A percentile compares a stretch with the other conserved stretches of the same genome.
Conservation (phyloP, 257 asterid species). For the Nicotiana tabacum region DNA sequence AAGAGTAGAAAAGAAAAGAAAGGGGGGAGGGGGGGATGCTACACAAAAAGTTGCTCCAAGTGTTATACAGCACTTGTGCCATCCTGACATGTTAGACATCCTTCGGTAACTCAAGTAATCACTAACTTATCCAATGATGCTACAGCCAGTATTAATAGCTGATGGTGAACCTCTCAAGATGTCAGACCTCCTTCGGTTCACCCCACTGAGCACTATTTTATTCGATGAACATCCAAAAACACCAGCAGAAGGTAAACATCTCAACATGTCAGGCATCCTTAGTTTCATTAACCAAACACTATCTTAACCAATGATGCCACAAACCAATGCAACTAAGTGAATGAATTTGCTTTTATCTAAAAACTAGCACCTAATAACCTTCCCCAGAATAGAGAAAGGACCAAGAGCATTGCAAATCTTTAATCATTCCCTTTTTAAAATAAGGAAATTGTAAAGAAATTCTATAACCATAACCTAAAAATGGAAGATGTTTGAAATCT, state of each 20-base stretch:
- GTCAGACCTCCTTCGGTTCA: not conserved
- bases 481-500: not conserved
- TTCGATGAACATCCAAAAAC: not conserved
- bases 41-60: not conserved
- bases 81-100: not conserved
- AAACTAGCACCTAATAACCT: not conserved
- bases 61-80: not conserved
- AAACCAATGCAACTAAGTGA: not conserved
- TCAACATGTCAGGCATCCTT: not conserved
- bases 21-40: too few species aligned
- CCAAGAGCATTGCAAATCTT: not conserved
- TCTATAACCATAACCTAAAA: not conserved
- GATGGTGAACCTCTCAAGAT: not conserved
- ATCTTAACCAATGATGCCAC: conserved; percentile 7
- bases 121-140: not conserved
- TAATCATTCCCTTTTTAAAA: too few species aligned
- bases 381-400: not conserved
- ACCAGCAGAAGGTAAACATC: not conserved
- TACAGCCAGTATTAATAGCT: not conserved
- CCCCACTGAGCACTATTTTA: not conserved
- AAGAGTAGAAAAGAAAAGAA: too few species aligned
- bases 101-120: not conserved
- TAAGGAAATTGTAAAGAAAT: not conserved
- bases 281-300: not conserved
- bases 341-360: not conserved